Evolutionary conservation across 2,329 filamentous ascomycete species (phyloP).

Genomic region (Beauveria brongniartii): DNA sequence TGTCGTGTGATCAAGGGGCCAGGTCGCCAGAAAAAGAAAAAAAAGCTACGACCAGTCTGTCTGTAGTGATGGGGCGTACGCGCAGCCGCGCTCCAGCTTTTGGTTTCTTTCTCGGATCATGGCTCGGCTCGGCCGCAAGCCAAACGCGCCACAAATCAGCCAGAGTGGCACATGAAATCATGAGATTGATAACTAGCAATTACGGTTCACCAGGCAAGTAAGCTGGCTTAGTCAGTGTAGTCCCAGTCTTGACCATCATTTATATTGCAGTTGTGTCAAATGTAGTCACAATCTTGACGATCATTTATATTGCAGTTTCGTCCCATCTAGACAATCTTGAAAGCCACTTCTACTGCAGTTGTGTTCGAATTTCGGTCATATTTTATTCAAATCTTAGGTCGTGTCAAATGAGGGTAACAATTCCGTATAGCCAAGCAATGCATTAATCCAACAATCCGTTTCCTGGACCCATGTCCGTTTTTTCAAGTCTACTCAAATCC

Average conservation of each 20-base stretch:
- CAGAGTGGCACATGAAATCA: background rate
- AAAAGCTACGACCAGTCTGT: background rate
- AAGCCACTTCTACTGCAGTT: no score
- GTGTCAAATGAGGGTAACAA: slow-evolving; percentile 11
- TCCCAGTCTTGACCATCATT: no score
- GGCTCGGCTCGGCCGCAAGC: slow-evolving; percentile 8
- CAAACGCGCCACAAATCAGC: background rate
- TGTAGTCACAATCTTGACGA: no score
- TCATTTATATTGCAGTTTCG: no score
- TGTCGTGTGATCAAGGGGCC: no score
- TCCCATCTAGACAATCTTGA: background rate
- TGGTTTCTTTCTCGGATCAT: slow-evolving; percentile 1
- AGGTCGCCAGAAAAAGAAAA: background rate
- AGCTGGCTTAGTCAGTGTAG: no score
- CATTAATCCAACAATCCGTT: slow-evolving; percentile 3
- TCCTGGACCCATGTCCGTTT: background rate
- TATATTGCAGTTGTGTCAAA: no score
- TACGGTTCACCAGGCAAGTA: no score
- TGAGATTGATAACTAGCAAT: no score
- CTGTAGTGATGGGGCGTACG: background rate
- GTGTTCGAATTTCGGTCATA: no score
- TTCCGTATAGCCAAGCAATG: slow-evolving; percentile 8
- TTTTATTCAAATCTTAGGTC: background rate
- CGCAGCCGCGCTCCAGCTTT: background rate
- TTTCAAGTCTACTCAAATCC: slow-evolving; percentile 5